Base-by-base conservation (phyloP, 106 monocot genomes). In the Chionographis japonica region DNA sequence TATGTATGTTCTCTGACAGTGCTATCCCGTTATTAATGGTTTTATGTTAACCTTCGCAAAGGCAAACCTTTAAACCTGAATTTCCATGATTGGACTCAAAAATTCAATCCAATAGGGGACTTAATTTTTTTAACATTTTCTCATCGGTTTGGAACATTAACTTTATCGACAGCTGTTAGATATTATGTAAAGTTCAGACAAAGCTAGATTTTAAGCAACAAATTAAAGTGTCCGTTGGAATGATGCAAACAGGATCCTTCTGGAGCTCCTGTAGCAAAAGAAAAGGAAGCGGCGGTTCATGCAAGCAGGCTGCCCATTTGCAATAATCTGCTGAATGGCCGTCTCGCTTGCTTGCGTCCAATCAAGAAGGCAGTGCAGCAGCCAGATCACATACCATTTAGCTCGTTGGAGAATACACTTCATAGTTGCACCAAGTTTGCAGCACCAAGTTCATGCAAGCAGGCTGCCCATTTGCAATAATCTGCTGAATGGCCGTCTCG, bases 391-490 rank as follows among this genome's bases (percentile, higher is more conserved):
- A 36, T 72, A 27, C 94, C 91, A 40, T 78, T 95, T 56, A 60
- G 75, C 40, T 66, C 88, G 18, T 57, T 95, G 72, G 95, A 95
- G 65, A 95, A 91, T 59, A 88, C 59, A 18, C 63, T 90, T 15
- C 66, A 5, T 46, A 46, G 46, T 46, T 5, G 46, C 9, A 10
- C 8, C 46, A 46, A 46, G 46, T 46, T 46, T 6, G 46, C 46
- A 46, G 46, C 46, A 77, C 69, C 79, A n/a, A n/a, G n/a, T n/a
- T n/a, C n/a, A n/a, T n/a, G n/a, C n/a, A n/a, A 79, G 71, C 76
- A 84, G 84, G 60, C 73, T 94, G 11, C 94, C 94, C 1, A 52
- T 68, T 51, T 90, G 78, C 81, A 94, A 85, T 75, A 86, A 77
- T 69, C 79, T 81, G 69, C 46, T 68, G 4, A 76, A 83, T 15